Evolutionary conservation across 139 green algal genomes (phyloP), one percentile per base, ranked within the genome.

Genomic region (Haematococcus lacustris): DNA sequence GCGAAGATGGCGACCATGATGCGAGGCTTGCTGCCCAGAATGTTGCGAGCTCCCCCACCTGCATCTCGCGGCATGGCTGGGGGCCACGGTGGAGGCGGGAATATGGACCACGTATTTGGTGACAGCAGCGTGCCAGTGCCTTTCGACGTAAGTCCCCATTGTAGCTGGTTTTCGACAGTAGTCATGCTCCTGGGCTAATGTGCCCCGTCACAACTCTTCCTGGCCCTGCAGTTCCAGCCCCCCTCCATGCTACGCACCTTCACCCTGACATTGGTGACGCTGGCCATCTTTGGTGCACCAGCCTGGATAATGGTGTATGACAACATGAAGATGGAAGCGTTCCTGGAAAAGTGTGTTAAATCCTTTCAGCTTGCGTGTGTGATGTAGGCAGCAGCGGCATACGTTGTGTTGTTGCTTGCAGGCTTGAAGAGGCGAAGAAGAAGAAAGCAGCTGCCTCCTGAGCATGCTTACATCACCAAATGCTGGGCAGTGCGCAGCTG

Each of bases 91-190:
- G 50, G 65, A 39, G 73, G 73, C 47, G 73, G 65, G 7, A 73
- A 51, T 65, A 62, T 78, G 64, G 73, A 78, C 51, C 73, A 78
- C 32, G 73, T 78, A 3, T 78, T 78, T 51, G 64, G 65, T 3
- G 73, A 78, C 47, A 73, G 28, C 47, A 69, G 37, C 37, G 57
- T 72, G 50, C 59, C 40, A 5, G 30, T 78, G 28, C 62, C 68
- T 25, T 71, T 69, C 37, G 60, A 78, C 65, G 73, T 78, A 65
- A 53, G 73, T 38, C 35, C 26, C 32, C 53, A 57, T 57, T 57
- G 47, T 28, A 28, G 47, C 13, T 57, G 47, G 47, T 57, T 28
- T 57, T 13, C 21, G 21, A 21, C 47, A 57, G 21, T 13, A 13
- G 21, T 21, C 13, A 57, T 28, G 13, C 47, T 21, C 21, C 13